These are phyloP conservation scores for Phytophthora agathidicida DNA, from an alignment of 352 stramenopile genomes.

Conservation along the genomic window DNA sequence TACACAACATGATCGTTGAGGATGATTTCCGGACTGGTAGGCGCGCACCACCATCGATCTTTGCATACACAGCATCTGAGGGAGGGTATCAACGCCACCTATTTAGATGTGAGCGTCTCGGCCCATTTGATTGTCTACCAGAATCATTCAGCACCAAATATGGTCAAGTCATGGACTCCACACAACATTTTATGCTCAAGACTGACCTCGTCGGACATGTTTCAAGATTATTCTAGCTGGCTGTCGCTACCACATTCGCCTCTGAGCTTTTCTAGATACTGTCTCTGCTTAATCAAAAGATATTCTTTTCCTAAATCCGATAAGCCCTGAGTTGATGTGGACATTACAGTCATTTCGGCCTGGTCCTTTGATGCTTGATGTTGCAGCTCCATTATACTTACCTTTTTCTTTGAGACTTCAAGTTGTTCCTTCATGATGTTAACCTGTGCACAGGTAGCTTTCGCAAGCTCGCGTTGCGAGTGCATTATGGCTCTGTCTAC, in stretches of 20 bases:
- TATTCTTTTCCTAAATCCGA: constrained; percentile 5
- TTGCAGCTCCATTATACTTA: background rate
- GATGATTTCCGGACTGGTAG: background rate
- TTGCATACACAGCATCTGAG: constrained; percentile 2
- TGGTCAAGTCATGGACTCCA: background rate
- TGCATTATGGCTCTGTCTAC: constrained; percentile 10
- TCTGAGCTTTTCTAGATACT: background rate
- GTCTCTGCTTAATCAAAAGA: background rate
- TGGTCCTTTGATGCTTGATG: background rate
- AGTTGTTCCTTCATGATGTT: constrained; percentile 19
- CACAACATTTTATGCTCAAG: too few relatives aligned
- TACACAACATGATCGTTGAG: constrained; percentile 20
- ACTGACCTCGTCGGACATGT: too few relatives aligned
- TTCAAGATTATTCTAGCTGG: background rate
- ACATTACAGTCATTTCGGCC: background rate
- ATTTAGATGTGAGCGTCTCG: background rate
- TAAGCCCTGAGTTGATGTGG: background rate
- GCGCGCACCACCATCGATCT: background rate
- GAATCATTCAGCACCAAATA: background rate
- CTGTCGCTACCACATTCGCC: background rate
- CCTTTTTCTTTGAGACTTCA: constrained; percentile 3
- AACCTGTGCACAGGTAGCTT: constrained; percentile 1
- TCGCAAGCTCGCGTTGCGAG: constrained; percentile 1
- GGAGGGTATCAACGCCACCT: background rate
- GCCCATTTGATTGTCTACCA: background rate